phyloP scores from a whole-genome alignment of 2,329 filamentous ascomycete genomes.

The Penicillium italicum region DNA sequence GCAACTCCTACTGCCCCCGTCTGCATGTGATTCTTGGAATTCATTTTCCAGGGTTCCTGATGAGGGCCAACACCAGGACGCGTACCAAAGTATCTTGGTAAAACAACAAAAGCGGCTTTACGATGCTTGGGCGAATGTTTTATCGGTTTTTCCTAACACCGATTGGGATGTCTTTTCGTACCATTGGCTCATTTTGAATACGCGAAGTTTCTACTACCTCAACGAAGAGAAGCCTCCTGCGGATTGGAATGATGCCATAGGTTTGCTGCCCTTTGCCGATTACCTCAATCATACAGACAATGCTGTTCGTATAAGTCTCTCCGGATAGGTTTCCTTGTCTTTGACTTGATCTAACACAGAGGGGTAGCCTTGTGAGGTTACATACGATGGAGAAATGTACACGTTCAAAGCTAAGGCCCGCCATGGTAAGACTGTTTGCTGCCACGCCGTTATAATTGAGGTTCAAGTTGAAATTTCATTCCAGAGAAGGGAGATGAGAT shows the following conservation, averaged over 20 bases:
- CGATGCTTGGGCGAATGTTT: background rate
- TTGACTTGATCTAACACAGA: background rate
- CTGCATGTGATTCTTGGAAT: background rate
- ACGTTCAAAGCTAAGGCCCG: background rate
- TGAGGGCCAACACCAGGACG: background rate
- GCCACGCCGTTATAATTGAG: too few species aligned
- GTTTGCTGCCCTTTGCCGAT: too few species aligned
- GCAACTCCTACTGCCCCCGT: background rate
- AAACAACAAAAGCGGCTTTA: background rate
- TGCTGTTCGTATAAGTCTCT: background rate
- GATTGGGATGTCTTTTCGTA: slow-evolving; percentile 47
- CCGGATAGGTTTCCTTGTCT: too few species aligned
- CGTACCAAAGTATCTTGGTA: background rate
- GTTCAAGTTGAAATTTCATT: too few species aligned
- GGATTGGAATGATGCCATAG: slow-evolving; percentile 31
- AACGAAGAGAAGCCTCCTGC: slow-evolving; percentile 27
- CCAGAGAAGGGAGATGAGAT: background rate
- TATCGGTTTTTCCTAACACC: slow-evolving; percentile 14
- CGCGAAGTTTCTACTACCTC: slow-evolving; percentile 51
- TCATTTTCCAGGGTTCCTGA: too few species aligned
- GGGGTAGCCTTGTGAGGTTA: background rate
- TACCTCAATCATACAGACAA: background rate
- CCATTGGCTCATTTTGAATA: slow-evolving; percentile 57
- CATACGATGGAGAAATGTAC: background rate
- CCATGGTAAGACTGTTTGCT: background rate